phyloP scores from a whole-genome alignment of 306 rosid species.

The Castanea sativa region DNA sequence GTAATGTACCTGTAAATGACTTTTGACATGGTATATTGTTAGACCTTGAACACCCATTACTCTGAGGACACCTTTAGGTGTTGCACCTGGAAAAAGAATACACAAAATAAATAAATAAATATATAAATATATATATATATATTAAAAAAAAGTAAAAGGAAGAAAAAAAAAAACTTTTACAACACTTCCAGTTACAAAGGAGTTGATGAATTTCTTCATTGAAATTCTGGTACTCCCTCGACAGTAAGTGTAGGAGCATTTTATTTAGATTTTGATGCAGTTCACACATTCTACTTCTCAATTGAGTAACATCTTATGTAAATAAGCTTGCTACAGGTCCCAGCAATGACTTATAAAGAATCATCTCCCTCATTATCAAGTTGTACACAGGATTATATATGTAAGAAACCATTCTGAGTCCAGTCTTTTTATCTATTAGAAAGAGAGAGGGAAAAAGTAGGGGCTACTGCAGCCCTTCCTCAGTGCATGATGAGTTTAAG shows the following conservation, averaged over 20 bases:
- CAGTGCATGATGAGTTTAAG: not conserved
- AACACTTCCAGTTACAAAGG: slow-evolving; percentile 3
- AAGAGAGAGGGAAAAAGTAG: not conserved
- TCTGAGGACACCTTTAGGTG: slow-evolving; percentile 98
- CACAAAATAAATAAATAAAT: not conserved
- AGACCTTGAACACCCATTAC: slow-evolving; percentile 97
- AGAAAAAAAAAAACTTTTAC: not conserved
- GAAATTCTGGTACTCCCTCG: slow-evolving; percentile 16
- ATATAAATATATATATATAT: no score
- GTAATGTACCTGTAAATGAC: slow-evolving; percentile 82
- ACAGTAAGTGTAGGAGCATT: slow-evolving; percentile 20
- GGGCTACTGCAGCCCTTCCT: not conserved
- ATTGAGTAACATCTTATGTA: not conserved
- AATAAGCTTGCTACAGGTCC: not conserved
- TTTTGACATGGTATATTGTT: slow-evolving; percentile 95
- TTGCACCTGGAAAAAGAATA: slow-evolving; percentile 63
- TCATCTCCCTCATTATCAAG: not conserved
- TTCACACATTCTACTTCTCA: not conserved
- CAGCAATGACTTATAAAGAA: not conserved
- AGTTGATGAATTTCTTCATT: slow-evolving; percentile 13
- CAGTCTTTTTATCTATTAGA: no score
- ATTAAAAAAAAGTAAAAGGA: not conserved
- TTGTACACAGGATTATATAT: not conserved
- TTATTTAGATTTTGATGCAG: slow-evolving; percentile 13
- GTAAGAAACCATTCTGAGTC: not conserved